These are phyloP conservation scores for Monosporascus sp. DNA, from an alignment of 2,329 filamentous ascomycete species.

Conservation along the genomic window DNA sequence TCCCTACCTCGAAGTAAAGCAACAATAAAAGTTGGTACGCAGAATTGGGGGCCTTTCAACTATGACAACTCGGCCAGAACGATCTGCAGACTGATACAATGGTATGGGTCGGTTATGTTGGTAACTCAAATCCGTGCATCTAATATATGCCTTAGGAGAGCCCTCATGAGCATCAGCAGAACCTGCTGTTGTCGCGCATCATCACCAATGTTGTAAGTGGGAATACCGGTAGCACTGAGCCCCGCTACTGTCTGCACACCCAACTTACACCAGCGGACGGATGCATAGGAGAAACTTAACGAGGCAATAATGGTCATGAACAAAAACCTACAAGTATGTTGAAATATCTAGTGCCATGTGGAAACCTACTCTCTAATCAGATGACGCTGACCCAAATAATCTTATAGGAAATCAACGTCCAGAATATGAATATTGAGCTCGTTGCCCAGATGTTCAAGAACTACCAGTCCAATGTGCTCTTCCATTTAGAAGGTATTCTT, in stretches of 20 bases:
- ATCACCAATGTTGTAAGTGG: constrained; percentile 88
- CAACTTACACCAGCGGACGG: constrained; percentile 6
- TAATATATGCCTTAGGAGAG: constrained; percentile 61
- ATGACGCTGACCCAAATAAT: too few relatives aligned
- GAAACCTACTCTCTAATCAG: neutral
- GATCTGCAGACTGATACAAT: too few relatives aligned
- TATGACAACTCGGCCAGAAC: too few relatives aligned
- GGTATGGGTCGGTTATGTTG: too few relatives aligned
- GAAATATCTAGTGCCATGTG: neutral
- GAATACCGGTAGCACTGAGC: neutral
- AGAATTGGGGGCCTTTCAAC: too few relatives aligned
- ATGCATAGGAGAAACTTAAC: constrained; percentile 83
- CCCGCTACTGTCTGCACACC: constrained; percentile 6
- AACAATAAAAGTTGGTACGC: too few relatives aligned
- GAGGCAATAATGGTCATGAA: constrained; percentile 91
- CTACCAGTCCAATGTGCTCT: constrained; percentile 95
- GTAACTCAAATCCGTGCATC: too few relatives aligned
- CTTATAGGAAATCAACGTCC: constrained; percentile 85
- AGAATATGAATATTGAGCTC: constrained; percentile 98
- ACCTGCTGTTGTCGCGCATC: constrained; percentile 84
- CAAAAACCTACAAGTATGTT: constrained; percentile 72
- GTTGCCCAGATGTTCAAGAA: constrained; percentile 99
- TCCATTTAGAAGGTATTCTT: constrained; percentile 83
- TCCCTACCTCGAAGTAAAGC: too few relatives aligned
- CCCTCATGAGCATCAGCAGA: constrained; percentile 97